These are phyloP conservation scores for Pichia rugopelliculosa DNA, from an alignment of 805 yeast genomes.

Conservation along the genomic window DNA sequence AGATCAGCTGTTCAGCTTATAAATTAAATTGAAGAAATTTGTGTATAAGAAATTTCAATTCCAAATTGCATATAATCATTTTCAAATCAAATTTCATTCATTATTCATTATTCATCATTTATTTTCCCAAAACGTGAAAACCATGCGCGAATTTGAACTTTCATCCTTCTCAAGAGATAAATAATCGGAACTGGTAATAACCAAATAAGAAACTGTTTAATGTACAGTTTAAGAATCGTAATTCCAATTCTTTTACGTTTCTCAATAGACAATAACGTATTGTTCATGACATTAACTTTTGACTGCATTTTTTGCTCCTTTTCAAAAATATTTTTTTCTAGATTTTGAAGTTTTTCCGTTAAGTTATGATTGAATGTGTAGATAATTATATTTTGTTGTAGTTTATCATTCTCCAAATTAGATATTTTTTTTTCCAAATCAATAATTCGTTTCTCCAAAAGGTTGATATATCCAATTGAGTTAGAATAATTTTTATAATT, in stretches of 20 bases:
- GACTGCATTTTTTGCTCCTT: not conserved
- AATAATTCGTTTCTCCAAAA: conserved; percentile 1
- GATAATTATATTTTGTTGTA: conserved; percentile 11
- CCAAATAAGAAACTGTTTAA: not conserved
- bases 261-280: not conserved
- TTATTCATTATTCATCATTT: too few relatives aligned
- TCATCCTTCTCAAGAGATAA: not conserved
- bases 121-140: not conserved
- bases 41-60: too few relatives aligned
- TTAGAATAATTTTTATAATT: not conserved
- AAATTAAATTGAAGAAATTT: too few relatives aligned
- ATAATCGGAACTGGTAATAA: not conserved
- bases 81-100: too few relatives aligned
- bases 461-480: not conserved
- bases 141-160: not conserved
- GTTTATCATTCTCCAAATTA: conserved; percentile 8
- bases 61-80: not conserved
- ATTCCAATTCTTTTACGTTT: not conserved
- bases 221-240: conserved; percentile 1
- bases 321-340: conserved; percentile 6
- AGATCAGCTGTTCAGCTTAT: not conserved
- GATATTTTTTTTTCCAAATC: conserved; percentile 2
- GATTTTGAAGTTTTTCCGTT: conserved; percentile 8
- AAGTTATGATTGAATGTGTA: conserved; percentile 10
- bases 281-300: not conserved